Evolutionary conservation across 306 rosid species (phyloP).

Genomic region (Malus asiatica): DNA sequence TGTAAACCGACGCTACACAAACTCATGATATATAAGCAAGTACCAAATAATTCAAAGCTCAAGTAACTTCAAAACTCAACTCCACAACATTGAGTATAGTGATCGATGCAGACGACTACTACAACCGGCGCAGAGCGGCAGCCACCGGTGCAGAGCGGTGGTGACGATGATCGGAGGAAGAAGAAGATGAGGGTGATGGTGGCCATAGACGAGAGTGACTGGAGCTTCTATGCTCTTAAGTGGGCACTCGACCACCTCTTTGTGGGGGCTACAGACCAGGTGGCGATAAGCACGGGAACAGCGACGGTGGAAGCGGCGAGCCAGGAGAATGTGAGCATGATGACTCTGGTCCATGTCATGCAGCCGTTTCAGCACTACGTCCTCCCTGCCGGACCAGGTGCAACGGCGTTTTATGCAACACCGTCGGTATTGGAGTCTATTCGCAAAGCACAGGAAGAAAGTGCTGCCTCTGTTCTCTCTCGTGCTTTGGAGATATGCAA

Average conservation of each 20-base stretch:
- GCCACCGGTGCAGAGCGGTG: neutral
- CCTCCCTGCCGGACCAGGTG: conserved; percentile 36
- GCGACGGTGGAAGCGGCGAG: neutral
- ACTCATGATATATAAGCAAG: too few relatives aligned
- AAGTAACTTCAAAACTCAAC: too few relatives aligned
- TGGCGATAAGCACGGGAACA: neutral
- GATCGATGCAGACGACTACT: neutral
- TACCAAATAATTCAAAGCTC: too few relatives aligned
- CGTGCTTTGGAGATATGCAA: conserved; percentile 50
- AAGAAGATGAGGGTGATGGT: conserved; percentile 53
- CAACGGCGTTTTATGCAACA: conserved; percentile 37
- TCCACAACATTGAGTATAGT: neutral
- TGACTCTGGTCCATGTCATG: conserved; percentile 40
- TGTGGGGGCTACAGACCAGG: neutral
- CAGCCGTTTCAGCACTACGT: conserved; percentile 25
- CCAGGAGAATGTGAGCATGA: conserved; percentile 18
- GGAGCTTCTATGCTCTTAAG: conserved; percentile 50
- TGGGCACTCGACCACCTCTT: conserved; percentile 51
- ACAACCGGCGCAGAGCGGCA: neutral
- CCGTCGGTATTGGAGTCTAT: conserved; percentile 40
- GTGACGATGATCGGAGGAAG: neutral
- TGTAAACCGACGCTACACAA: too few relatives aligned
- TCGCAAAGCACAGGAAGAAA: conserved; percentile 55
- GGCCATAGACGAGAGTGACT: conserved; percentile 60
- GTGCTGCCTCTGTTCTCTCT: conserved; percentile 34